A percentile compares a stretch with the other conserved stretches of the same genome.
These are phyloP conservation scores for Monosporascus sp. DNA, from an alignment of 2,329 filamentous ascomycete genomes.

Conservation along the genomic window DNA sequence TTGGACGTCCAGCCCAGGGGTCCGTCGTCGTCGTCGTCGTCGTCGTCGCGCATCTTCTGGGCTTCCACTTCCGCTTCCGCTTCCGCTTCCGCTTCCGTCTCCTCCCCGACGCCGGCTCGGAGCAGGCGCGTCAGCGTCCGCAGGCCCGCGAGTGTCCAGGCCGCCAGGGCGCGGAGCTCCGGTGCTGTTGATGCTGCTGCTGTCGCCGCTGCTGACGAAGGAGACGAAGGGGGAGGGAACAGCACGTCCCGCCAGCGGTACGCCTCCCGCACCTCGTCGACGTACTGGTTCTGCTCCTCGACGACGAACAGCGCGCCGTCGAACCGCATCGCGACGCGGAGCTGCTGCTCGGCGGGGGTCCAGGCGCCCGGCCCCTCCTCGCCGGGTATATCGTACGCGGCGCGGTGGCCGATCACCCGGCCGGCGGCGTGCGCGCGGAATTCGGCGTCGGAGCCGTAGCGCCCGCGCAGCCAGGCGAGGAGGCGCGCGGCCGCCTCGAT, in stretches of 20 bases:
- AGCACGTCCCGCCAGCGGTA: slow-evolving; percentile 60
- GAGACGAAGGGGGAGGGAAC: background rate
- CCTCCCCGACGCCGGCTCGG: too few relatives aligned
- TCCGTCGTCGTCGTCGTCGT: slow-evolving; percentile 45
- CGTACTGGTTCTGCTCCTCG: slow-evolving; percentile 92
- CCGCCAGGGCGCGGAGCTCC: slow-evolving; percentile 22
- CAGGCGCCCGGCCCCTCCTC: background rate
- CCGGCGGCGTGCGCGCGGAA: slow-evolving; percentile 37
- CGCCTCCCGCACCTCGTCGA: slow-evolving; percentile 74
- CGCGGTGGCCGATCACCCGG: slow-evolving; percentile 36
- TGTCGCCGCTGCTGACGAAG: slow-evolving; percentile 12
- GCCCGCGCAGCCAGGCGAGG: slow-evolving; percentile 34
- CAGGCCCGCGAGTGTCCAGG: slow-evolving; percentile 50
- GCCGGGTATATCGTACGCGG: slow-evolving; percentile 12
- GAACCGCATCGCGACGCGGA: slow-evolving; percentile 42
- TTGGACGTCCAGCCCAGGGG: slow-evolving; percentile 69
- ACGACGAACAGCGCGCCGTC: slow-evolving; percentile 73
- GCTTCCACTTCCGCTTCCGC: background rate
- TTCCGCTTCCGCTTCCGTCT: slow-evolving; percentile 10
- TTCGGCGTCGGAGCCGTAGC: slow-evolving; percentile 27
- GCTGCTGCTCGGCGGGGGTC: slow-evolving; percentile 28
- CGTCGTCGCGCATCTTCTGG: background rate
- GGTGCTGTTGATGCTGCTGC: background rate
- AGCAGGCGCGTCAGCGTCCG: slow-evolving; percentile 30
- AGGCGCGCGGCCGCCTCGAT: slow-evolving; percentile 43